These are phyloP conservation scores for Salix arbutifolia DNA, from an alignment of 345 rosid species.

Conservation along the genomic window DNA sequence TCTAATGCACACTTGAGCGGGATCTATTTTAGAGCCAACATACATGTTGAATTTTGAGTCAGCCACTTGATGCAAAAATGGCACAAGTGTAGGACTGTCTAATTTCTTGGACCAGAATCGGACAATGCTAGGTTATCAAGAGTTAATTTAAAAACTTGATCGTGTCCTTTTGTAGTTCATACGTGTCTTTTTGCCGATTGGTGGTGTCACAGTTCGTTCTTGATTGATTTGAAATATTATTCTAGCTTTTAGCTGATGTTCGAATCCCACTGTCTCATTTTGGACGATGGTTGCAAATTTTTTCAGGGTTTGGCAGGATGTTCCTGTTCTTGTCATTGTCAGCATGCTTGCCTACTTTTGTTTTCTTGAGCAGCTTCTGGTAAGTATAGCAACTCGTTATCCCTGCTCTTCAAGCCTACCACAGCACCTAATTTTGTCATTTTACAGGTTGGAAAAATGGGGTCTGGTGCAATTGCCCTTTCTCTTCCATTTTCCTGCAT, in stretches of 20 bases:
- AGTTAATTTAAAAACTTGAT: neutral
- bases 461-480: slow-evolving; percentile 82
- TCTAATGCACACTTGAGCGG: neutral
- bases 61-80: neutral
- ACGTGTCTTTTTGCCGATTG: neutral
- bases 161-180: neutral
- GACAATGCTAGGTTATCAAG: neutral
- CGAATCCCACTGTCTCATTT: neutral
- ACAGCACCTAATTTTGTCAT: slow-evolving; percentile 5
- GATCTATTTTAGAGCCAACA: too few species aligned
- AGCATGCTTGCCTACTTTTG: slow-evolving; percentile 99
- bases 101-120: neutral
- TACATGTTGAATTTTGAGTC: neutral
- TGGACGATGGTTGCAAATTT: slow-evolving; percentile 3
- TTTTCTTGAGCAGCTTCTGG: slow-evolving; percentile 96
- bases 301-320: slow-evolving; percentile 93
- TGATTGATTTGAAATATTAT: neutral
- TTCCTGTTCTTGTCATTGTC: slow-evolving; percentile 78
- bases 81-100: neutral
- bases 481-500: slow-evolving; percentile 95
- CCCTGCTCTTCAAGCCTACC: neutral
- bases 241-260: neutral
- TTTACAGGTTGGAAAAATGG: slow-evolving; percentile 60
- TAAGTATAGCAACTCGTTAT: slow-evolving; percentile 23
- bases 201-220: neutral